Conservation (phyloP, 2,329 filamentous ascomycete species). For the Microsporum audouinii region DNA sequence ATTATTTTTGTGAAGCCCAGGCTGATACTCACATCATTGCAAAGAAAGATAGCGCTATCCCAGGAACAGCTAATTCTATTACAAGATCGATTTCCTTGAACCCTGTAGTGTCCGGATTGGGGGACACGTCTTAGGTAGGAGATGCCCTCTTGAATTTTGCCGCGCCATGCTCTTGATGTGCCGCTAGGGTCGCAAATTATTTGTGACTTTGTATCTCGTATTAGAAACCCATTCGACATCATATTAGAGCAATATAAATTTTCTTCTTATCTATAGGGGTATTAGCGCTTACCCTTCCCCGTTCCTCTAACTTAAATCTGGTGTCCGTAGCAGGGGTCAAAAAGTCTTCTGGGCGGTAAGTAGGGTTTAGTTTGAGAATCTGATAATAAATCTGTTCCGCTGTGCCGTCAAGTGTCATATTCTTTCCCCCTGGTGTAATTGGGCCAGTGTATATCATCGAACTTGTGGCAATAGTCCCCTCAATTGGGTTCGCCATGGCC, state of each 20-base stretch:
- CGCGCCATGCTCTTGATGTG: not conserved
- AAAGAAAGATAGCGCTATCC: not conserved
- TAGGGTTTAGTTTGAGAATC: not conserved
- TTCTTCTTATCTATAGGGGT: not conserved
- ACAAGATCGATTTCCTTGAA: not conserved
- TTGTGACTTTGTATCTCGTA: not conserved
- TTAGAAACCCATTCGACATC: not conserved
- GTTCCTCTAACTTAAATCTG: not conserved
- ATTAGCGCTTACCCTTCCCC: not conserved
- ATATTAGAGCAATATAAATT: not conserved
- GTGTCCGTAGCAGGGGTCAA: too few species aligned
- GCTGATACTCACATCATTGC: conserved; percentile 1
- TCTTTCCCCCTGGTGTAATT: not conserved
- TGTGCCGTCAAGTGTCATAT: not conserved
- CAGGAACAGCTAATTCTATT: not conserved
- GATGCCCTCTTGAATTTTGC: not conserved
- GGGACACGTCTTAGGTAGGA: not conserved
- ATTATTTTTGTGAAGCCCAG: not conserved
- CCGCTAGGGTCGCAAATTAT: not conserved
- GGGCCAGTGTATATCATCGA: not conserved
- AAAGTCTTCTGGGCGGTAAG: not conserved
- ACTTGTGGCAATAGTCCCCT: not conserved
- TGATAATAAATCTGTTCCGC: not conserved
- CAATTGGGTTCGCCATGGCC: not conserved
- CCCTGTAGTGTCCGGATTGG: not conserved